A percentile compares a stretch with the other conserved stretches of the same genome.
phyloP scores from a whole-genome alignment of 768 basidiomycete genomes.

The Trametes sanguinea region DNA sequence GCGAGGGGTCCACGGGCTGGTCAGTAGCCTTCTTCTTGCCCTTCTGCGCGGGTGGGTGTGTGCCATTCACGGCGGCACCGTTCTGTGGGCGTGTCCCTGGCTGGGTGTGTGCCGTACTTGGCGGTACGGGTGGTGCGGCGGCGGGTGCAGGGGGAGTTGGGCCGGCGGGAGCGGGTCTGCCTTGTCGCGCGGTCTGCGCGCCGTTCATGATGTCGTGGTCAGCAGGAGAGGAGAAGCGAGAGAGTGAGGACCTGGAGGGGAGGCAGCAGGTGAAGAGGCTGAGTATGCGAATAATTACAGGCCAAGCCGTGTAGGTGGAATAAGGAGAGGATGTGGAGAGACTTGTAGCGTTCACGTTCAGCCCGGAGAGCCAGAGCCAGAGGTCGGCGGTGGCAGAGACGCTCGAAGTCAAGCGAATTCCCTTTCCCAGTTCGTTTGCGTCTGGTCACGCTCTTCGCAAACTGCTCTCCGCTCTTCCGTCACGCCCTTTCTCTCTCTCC shows the following conservation, averaged over 20 bases:
- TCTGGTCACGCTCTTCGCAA: background rate
- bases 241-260: constrained; percentile 4
- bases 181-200: constrained; percentile 24
- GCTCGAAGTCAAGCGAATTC: background rate
- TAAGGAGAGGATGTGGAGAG: background rate
- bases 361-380: background rate
- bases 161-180: constrained; percentile 35
- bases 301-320: background rate
- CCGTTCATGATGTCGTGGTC: constrained; percentile 25
- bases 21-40: constrained; percentile 75
- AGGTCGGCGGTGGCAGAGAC: background rate
- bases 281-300: constrained; percentile 14
- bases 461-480: background rate
- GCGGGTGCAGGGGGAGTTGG: constrained; percentile 55
- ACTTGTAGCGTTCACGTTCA: background rate
- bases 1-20: constrained; percentile 73
- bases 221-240: background rate
- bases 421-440: background rate
- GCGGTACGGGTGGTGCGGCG: constrained; percentile 57
- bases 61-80: constrained; percentile 27
- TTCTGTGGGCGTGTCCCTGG: constrained; percentile 31
- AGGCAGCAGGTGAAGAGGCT: constrained; percentile 19
- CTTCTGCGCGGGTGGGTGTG: constrained; percentile 30
- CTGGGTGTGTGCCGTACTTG: constrained; percentile 44
- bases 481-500: background rate